Evolutionary conservation across 1,284 basidiomycete genomes (phyloP), one percentile per base, ranked within the genome.

Genomic region (Coniferiporia sulphurascens): DNA sequence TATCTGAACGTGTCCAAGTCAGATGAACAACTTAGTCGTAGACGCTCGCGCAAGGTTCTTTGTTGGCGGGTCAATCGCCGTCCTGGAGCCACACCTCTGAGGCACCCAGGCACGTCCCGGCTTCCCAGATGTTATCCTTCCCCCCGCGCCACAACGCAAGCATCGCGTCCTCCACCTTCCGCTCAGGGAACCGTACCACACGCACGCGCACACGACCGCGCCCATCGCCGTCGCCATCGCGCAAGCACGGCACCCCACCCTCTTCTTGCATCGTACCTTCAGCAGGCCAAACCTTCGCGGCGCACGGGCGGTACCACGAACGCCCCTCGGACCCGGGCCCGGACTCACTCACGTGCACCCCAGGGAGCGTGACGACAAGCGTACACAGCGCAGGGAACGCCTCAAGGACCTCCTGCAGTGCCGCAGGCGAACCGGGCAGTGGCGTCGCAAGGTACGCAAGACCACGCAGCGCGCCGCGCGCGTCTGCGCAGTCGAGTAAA

Each of bases 391-490:
- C 45, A 15, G 54, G 54, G 35, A 56, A 49, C 32, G 54, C n/a
- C 19, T 48, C 46, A 4, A 56, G 46, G 27, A 56, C 35, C 6
- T 56, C 35, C 8, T n/a, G 53, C 27, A 22, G 1, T 9, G 27
- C n/a, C 44, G 22, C 22, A 7, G 22, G 6, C 7, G 12, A 19
- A 8, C 27, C 46, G 6, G 15, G 19, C 6, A 49, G 15, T 12
- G 54, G 54, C 19, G 44, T 36, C 6, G 54, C 54, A 8, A 56
- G 46, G n/a, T 56, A 32, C 45, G 54, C 48, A 19, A 56, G 54
- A 13, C 43, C 4, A 15, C 9, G 19, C 3, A 56, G 46, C 4
- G 17, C 45, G n/a, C 32, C 27, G 7, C 35, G 13, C 7, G 34
- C 45, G 12, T 56, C 46, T 35, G 12, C 36, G 35, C 46, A 49